Evolutionary conservation across 768 basidiomycete genomes (phyloP).

Genomic region (Xerocomellus dryophilus): DNA sequence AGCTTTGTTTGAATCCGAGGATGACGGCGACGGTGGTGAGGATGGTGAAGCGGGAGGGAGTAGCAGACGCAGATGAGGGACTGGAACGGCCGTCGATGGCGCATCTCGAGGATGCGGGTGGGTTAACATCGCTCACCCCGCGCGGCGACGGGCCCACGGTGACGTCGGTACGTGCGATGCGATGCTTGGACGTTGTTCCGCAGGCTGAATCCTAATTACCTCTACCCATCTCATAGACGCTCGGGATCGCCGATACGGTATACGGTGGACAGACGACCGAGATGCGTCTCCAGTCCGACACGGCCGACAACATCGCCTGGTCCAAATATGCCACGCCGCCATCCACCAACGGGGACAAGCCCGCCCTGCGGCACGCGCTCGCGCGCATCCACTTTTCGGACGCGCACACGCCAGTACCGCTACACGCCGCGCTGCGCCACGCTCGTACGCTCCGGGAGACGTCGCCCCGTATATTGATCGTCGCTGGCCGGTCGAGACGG

Average conservation of each 20-base stretch:
- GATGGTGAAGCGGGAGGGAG: conserved; percentile 49
- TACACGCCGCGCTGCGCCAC: conserved; percentile 52
- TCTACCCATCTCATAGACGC: conserved; percentile 12
- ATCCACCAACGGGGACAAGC: not conserved
- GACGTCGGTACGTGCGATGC: conserved; percentile 8
- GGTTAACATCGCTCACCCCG: not conserved
- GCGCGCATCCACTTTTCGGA: conserved; percentile 64
- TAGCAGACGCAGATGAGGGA: conserved; percentile 8
- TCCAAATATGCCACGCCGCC: conserved; percentile 47
- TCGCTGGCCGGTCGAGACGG: conserved; percentile 74
- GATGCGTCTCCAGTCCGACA: conserved; percentile 71
- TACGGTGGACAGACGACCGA: conserved; percentile 66
- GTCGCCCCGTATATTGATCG: conserved; percentile 50
- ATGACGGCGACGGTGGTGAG: conserved; percentile 75
- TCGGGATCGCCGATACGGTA: conserved; percentile 62
- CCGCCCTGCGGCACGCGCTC: conserved; percentile 35
- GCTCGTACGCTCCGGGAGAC: conserved; percentile 33
- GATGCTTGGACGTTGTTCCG: not conserved
- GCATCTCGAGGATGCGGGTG: conserved; percentile 14
- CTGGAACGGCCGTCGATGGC: conserved; percentile 26
- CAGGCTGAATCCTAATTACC: not conserved
- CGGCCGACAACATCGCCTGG: conserved; percentile 82
- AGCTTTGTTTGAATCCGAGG: conserved; percentile 68
- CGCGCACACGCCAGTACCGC: conserved; percentile 50
- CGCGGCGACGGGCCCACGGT: not conserved